Evolutionary conservation across 345 rosid species (phyloP).

Genomic region (Syzygium aqueum): DNA sequence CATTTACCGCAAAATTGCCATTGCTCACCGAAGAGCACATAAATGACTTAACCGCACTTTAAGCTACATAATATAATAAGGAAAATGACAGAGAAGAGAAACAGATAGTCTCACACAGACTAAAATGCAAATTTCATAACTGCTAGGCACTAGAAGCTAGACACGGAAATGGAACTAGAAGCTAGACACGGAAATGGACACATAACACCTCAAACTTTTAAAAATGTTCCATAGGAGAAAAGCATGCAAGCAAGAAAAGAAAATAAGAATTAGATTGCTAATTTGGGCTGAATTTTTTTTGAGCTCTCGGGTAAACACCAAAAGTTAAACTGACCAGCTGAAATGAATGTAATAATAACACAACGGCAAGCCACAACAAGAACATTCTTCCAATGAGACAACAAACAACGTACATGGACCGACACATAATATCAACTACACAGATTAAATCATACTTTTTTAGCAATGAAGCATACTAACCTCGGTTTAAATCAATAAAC

Average conservation of each 20-base stretch:
- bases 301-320: background rate
- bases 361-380: background rate
- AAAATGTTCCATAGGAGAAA: background rate
- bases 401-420: background rate
- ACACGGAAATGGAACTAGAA: background rate
- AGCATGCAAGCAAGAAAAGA: background rate
- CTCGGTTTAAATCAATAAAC: background rate
- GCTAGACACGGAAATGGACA: background rate
- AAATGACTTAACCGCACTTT: background rate
- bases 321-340: background rate
- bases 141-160: background rate
- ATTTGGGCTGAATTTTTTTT: background rate
- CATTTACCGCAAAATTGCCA: background rate
- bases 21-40: background rate
- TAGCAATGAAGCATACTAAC: background rate
- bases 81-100: background rate
- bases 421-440: background rate
- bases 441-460: background rate
- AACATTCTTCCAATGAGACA: background rate
- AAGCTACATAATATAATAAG: background rate
- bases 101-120: background rate
- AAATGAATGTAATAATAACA: background rate
- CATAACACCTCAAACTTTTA: background rate
- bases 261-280: background rate
- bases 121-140: background rate